Percentiles rank a stretch among this genome's conserved stretches.
These are phyloP conservation scores for Aspergillus costaricaensis DNA, from an alignment of 2,329 filamentous ascomycete genomes.

Conservation along the genomic window DNA sequence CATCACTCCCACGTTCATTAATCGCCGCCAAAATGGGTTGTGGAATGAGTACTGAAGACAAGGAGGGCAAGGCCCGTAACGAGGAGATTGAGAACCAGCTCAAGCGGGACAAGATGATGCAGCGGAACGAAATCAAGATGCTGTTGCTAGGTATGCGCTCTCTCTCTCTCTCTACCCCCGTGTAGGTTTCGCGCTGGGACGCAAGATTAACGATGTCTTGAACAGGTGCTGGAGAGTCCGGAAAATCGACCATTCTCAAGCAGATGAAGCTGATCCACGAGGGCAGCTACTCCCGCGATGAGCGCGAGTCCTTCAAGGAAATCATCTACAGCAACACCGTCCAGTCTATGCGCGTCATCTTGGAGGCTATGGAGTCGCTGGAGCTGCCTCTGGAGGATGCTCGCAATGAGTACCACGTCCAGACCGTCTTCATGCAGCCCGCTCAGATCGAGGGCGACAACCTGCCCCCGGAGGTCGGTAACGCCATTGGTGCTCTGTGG, in stretches of 20 bases:
- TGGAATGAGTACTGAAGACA: slow-evolving; percentile 99
- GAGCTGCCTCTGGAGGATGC: slow-evolving; percentile 85
- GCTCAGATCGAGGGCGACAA: slow-evolving; percentile 95
- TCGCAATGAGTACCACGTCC: slow-evolving; percentile 93
- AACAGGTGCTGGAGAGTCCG: slow-evolving; percentile 92
- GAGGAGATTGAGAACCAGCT: slow-evolving; percentile 99
- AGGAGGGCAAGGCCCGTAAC: slow-evolving; percentile 99
- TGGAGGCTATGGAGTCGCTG: slow-evolving; percentile 68
- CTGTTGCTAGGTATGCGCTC: slow-evolving; percentile 78
- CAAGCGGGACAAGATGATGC: slow-evolving; percentile 97
- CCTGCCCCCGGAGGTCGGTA: slow-evolving; percentile 89
- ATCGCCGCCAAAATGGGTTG: slow-evolving; percentile 84
- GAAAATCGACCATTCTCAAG: slow-evolving; percentile 91
- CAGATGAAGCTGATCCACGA: slow-evolving; percentile 99
- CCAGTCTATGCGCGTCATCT: slow-evolving; percentile 69
- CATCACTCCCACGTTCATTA: slow-evolving; percentile 16
- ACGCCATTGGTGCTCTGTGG: slow-evolving; percentile 89
- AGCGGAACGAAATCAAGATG: slow-evolving; percentile 99
- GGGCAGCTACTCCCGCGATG: slow-evolving; percentile 94
- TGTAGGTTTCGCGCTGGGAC: not conserved
- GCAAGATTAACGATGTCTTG: slow-evolving; percentile 18
- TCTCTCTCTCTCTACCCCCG: not conserved
- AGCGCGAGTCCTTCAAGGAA: slow-evolving; percentile 70
- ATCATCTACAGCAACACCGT: slow-evolving; percentile 73
- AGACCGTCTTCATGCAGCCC: slow-evolving; percentile 98